Evolutionary conservation across 257 asterid genomes (phyloP).

Genomic region (Thymus mandschuricus): DNA sequence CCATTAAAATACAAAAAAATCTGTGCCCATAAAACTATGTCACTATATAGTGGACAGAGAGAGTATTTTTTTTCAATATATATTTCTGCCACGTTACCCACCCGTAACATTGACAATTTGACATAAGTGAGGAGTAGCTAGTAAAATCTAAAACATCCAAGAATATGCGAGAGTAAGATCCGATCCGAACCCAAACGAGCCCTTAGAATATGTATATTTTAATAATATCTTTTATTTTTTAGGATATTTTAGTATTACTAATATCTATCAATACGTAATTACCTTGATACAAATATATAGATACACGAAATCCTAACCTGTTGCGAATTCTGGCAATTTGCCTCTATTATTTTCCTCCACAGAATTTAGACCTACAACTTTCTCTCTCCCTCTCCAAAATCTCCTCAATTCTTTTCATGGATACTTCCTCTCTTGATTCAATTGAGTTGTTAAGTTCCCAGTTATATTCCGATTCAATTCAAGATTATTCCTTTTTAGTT

Average conservation of each 20-base stretch:
- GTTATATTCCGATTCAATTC: constrained; percentile 35
- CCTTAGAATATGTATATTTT: background rate
- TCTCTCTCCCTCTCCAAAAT: constrained; percentile 8
- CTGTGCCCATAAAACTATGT: too few species aligned
- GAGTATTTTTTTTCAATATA: too few species aligned
- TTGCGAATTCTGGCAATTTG: constrained; percentile 4
- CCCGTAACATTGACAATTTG: too few species aligned
- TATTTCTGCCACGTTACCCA: too few species aligned
- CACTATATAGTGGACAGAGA: too few species aligned
- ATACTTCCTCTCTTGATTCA: constrained; percentile 39
- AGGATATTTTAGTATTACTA: background rate
- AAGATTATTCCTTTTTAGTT: constrained; percentile 33
- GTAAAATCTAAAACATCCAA: too few species aligned
- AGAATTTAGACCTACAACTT: background rate
- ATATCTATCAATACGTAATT: background rate
- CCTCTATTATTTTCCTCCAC: constrained; percentile 16
- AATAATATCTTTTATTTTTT: too few species aligned
- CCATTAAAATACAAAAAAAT: too few species aligned
- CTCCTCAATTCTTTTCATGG: constrained; percentile 41
- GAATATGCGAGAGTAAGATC: background rate
- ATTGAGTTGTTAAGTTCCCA: constrained; percentile 29
- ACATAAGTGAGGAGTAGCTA: too few species aligned
- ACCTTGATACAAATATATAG: background rate
- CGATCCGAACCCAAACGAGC: constrained; percentile 6
- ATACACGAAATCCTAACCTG: constrained; percentile 6